Evolutionary conservation across 1,284 basidiomycete genomes (phyloP), one percentile per base, ranked within the genome.

Genomic region (Apiotrichum akiyoshidainum): DNA sequence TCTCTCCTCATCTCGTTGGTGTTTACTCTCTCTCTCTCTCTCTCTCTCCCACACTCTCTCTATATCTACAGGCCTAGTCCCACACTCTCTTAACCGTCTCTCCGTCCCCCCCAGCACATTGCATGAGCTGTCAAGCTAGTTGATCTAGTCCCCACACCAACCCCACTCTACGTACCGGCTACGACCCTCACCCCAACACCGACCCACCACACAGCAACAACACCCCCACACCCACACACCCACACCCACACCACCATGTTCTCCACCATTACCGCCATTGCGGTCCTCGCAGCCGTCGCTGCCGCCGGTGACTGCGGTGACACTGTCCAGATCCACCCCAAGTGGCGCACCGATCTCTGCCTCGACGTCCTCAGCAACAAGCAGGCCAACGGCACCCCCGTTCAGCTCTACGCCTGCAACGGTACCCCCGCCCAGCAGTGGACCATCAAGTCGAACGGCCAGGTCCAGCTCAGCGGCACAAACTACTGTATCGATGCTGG

Each of bases 401-500:
- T 63, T 9, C 55, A 56, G 49, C 34, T 60, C 46, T 58, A 41
- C 21, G 39, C 37, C 26, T 45, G 48, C 48, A 50, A 50, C 48
- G 19, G 19, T 35, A 50, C 35, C 46, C 34, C 33, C 21, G 61
- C 61, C 31, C 61, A 63, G 45, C 57, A 59, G 39, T 59, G 52
- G 42, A 37, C 16, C 45, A n/a, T 59, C 46, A 46, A 33, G 4
- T 31, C 26, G 34, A 37, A 52, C 33, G 45, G 41, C 26, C 19
- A n/a, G n/a, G 45, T 57, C 10, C 56, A 66, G 54, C 55, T 72
- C 22, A 65, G 65, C 1, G 65, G 65, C n/a, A 67, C 64, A 22
- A 66, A 74, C 65, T 71, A 58, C 48, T 73, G 72, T 53, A 60
- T 71, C 31, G 71, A 71, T 53, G 66, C 71, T 1, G 60, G 64